Percentiles rank a stretch among this genome's conserved stretches.
Conservation (phyloP, 306 rosid species). For the Citrullus colocynthis region DNA sequence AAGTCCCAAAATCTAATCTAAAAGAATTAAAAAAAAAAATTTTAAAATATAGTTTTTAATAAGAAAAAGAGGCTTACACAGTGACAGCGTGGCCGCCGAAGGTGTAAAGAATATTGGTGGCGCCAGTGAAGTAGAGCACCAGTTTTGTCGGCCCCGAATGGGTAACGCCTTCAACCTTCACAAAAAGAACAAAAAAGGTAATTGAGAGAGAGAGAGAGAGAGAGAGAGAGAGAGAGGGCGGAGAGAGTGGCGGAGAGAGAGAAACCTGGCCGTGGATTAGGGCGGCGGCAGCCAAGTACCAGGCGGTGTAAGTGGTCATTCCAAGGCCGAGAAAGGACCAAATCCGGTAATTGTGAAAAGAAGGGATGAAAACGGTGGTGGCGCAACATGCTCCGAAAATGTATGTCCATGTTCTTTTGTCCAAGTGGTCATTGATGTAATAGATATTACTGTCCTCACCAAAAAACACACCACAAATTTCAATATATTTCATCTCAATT, state of each 20-base stretch:
- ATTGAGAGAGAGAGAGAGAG: neutral
- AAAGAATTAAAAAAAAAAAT: no score
- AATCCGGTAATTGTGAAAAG: constrained; percentile 90
- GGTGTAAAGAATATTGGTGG: constrained; percentile 90
- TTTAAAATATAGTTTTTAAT: no score
- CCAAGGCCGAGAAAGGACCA: constrained; percentile 98
- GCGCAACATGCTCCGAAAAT: constrained; percentile 99
- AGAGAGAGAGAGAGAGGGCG: neutral
- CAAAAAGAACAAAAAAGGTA: no score
- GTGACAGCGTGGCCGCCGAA: constrained; percentile 99
- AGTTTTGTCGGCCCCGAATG: constrained; percentile 66
- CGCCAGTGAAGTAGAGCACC: constrained; percentile 94
- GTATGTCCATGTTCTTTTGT: constrained; percentile 94
- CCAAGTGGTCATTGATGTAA: constrained; percentile 80
- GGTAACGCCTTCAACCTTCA: constrained; percentile 50
- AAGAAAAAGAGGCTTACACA: constrained; percentile 39
- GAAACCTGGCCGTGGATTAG: constrained; percentile 70
- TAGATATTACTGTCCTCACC: constrained; percentile 64
- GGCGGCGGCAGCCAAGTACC: constrained; percentile 72
- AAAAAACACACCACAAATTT: neutral
- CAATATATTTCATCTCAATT: no score
- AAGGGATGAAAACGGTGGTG: constrained; percentile 90
- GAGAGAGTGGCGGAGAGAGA: neutral
- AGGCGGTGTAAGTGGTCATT: constrained; percentile 98
- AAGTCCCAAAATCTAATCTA: no score